phyloP scores from a whole-genome alignment of 1,139 yeast species.

The Nakaseomyces nivariensis region DNA sequence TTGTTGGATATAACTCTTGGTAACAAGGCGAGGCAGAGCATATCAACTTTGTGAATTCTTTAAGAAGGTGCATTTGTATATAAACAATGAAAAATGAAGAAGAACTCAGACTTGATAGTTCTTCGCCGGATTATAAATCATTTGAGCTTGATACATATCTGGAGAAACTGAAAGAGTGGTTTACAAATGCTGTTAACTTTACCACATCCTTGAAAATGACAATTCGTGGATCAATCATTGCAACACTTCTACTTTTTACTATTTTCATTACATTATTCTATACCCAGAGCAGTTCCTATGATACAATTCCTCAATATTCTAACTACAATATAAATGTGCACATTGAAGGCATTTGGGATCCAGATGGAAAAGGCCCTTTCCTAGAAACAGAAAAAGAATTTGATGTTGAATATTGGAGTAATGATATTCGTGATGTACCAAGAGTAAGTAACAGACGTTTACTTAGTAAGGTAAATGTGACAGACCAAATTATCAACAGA shows the following conservation, averaged over 20 bases:
- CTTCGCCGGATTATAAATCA: too few relatives aligned
- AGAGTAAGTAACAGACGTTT: not conserved
- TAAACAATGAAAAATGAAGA: too few relatives aligned
- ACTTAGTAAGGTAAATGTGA: not conserved
- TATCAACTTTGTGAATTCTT: too few relatives aligned
- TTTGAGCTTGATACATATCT: too few relatives aligned
- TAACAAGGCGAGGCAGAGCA: too few relatives aligned
- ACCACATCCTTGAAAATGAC: too few relatives aligned
- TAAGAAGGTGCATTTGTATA: too few relatives aligned
- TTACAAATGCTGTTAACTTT: too few relatives aligned
- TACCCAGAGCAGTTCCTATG: not conserved
- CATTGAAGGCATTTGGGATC: not conserved
- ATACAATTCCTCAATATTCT: not conserved
- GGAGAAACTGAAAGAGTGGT: too few relatives aligned
- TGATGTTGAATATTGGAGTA: not conserved
- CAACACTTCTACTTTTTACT: not conserved
- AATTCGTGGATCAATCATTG: too few relatives aligned
- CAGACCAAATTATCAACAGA: not conserved
- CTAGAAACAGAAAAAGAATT: not conserved
- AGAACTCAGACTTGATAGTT: too few relatives aligned
- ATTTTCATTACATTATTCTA: not conserved
- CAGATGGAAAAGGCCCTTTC: not conserved
- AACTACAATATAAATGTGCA: not conserved
- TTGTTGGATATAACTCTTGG: too few relatives aligned
- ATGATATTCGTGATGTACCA: not conserved